These are phyloP conservation scores for Punctularia strigosozonata DNA, from an alignment of 768 basidiomycete species.

Conservation along the genomic window DNA sequence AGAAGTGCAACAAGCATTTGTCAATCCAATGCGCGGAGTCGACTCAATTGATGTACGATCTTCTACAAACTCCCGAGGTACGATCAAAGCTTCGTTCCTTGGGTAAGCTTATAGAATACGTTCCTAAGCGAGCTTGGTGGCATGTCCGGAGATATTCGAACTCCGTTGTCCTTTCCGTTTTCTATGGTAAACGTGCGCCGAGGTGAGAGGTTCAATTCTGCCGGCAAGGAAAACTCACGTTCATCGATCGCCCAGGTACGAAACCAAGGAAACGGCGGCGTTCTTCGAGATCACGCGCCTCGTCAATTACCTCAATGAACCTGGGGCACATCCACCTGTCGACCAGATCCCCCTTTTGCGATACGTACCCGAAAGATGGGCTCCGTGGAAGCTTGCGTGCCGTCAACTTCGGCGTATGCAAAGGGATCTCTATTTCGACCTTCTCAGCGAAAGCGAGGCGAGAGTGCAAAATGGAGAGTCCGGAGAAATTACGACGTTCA, in stretches of 20 bases:
- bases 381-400: constrained; percentile 20
- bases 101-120: constrained; percentile 15
- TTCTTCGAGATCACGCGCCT: constrained; percentile 17
- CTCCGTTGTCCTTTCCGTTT: constrained; percentile 18
- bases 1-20: constrained; percentile 8
- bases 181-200: constrained; percentile 21
- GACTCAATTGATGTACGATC: constrained; percentile 16
- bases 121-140: constrained; percentile 19
- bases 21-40: constrained; percentile 19
- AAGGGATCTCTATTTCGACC: constrained; percentile 16
- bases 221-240: no score
- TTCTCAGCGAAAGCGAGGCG: constrained; percentile 15
- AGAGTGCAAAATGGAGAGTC: constrained; percentile 15
- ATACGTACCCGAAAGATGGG: constrained; percentile 22
- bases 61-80: constrained; percentile 17
- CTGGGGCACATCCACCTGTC: constrained; percentile 22
- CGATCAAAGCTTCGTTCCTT: constrained; percentile 1
- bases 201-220: no score
- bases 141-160: constrained; percentile 18
- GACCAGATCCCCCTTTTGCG: constrained; percentile 21
- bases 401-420: constrained; percentile 14
- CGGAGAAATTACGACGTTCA: constrained; percentile 16
- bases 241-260: no score
- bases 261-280: constrained; percentile 13
- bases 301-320: constrained; percentile 16